Evolutionary conservation across 2,329 filamentous ascomycete genomes (phyloP).

Genomic region (Hirsutella rhossiliensis): DNA sequence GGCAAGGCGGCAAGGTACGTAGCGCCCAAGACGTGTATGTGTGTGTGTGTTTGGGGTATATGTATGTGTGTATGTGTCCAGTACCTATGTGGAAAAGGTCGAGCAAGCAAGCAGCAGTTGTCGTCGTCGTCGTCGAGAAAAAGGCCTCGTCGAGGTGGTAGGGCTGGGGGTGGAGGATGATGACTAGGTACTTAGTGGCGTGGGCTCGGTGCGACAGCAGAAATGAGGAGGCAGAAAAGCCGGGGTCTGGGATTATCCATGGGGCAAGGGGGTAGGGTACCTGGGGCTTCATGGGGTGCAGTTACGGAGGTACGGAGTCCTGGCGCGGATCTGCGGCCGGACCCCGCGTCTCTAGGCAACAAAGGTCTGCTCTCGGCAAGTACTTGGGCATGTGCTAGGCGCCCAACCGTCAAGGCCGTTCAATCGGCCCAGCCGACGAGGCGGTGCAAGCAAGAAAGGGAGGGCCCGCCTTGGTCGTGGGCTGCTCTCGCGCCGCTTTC

Average conservation of each 20-base stretch:
- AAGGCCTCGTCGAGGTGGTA: background rate
- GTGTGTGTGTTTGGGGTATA: no score
- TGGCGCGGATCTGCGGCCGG: no score
- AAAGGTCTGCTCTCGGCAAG: no score
- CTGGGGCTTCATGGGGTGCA: no score
- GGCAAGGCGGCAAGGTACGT: background rate
- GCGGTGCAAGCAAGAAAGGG: background rate
- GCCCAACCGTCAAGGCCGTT: background rate
- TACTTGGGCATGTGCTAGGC: background rate
- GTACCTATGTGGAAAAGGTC: no score
- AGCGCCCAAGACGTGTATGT: background rate
- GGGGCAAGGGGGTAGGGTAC: background rate
- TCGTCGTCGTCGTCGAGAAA: no score
- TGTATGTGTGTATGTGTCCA: background rate
- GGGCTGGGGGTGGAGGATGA: background rate
- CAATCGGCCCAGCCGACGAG: slow-evolving; percentile 1
- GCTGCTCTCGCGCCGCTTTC: no score
- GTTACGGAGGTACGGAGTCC: no score
- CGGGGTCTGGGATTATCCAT: background rate
- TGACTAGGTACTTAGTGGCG: background rate
- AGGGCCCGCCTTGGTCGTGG: no score
- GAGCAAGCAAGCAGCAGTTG: no score
- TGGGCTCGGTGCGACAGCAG: background rate
- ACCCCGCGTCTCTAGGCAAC: no score
- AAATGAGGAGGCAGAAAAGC: background rate